Conservation (phyloP, 2,329 filamentous ascomycete genomes). For the Rutstroemia sydowiana region DNA sequence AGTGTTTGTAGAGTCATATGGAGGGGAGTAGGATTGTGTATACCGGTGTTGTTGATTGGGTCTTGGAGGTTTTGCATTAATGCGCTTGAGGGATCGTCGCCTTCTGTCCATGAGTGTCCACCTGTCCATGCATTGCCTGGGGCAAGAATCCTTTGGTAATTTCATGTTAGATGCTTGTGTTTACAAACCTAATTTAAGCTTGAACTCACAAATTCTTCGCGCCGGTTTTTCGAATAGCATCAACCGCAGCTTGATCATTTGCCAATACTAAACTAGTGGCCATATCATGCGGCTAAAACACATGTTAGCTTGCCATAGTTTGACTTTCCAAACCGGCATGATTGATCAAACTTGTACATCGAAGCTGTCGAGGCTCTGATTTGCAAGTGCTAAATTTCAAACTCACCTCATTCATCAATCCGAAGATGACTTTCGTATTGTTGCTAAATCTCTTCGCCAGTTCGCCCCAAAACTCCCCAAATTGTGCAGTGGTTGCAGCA, state of each 20-base stretch:
- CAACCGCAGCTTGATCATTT: constrained; percentile 42
- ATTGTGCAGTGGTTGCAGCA: constrained; percentile 40
- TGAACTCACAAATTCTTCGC: constrained; percentile 35
- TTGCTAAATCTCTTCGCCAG: constrained; percentile 39
- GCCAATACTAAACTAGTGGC: constrained; percentile 36
- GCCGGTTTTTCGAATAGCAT: constrained; percentile 36
- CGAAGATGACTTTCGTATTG: constrained; percentile 43
- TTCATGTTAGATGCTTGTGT: neutral
- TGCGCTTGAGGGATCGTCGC: constrained; percentile 33
- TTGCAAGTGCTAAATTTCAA: no score
- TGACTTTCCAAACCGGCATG: neutral
- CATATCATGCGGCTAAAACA: constrained; percentile 40
- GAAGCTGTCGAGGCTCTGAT: no score
- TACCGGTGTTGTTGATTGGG: constrained; percentile 37
- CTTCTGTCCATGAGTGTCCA: constrained; percentile 39
- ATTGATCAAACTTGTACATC: no score
- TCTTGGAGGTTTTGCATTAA: constrained; percentile 38
- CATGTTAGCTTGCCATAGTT: neutral
- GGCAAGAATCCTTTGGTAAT: constrained; percentile 33
- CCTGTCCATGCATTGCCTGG: constrained; percentile 44
- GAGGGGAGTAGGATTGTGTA: neutral
- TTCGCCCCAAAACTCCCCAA: constrained; percentile 43
- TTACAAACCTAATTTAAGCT: neutral
- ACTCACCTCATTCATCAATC: constrained; percentile 36
- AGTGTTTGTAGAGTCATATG: neutral